These are phyloP conservation scores for Oxyria digyna DNA, from an alignment of 148 eudicot species.

Conservation along the genomic window DNA sequence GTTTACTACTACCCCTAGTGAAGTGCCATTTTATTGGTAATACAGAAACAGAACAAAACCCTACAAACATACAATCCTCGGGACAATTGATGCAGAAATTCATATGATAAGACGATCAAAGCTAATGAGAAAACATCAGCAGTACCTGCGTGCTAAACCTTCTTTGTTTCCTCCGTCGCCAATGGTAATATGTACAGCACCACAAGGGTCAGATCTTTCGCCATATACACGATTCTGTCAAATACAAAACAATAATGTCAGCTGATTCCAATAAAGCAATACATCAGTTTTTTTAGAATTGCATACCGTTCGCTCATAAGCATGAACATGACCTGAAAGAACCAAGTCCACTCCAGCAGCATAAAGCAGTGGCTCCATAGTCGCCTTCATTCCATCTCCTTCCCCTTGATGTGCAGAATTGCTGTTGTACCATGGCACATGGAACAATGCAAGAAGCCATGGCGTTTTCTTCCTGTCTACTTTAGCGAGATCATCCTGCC, in stretches of 20 bases:
- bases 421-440: constrained; percentile 96
- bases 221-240: constrained; percentile 56
- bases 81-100: no score
- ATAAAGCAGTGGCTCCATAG: constrained; percentile 78
- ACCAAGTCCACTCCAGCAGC: constrained; percentile 88
- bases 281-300: not conserved
- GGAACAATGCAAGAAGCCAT: constrained; percentile 77
- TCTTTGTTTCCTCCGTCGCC: constrained; percentile 97
- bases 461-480: constrained; percentile 87
- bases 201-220: constrained; percentile 66
- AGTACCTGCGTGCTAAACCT: constrained; percentile 77
- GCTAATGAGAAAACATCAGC: no score
- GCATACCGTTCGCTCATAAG: constrained; percentile 89
- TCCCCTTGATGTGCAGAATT: constrained; percentile 88
- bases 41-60: no score
- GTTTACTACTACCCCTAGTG: no score
- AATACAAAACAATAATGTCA: constrained; percentile 9
- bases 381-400: constrained; percentile 78
- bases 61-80: no score
- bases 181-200: constrained; percentile 87
- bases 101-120: no score
- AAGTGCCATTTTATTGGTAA: no score
- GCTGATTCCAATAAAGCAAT: not conserved
- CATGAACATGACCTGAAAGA: constrained; percentile 90
- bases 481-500: constrained; percentile 72